A percentile compares a stretch with the other conserved stretches of the same genome.
These are phyloP conservation scores for Linderniella brevidens DNA, from an alignment of 257 asterid genomes.

Conservation along the genomic window DNA sequence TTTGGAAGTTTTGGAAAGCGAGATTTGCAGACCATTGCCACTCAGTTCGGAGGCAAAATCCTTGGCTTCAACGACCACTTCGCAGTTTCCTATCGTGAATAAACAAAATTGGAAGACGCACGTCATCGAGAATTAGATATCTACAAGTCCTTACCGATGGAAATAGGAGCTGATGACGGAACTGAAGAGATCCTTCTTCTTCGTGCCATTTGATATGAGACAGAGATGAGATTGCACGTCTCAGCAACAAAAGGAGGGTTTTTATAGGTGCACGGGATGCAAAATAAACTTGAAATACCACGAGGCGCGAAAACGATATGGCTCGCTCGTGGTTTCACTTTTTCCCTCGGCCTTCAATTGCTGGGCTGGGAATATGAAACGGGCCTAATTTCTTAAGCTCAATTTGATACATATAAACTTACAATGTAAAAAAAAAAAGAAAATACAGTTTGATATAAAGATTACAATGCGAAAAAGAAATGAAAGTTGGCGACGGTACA, in stretches of 20 bases:
- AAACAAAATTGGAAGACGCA: background rate
- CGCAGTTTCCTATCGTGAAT: constrained; percentile 50
- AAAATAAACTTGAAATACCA: no score
- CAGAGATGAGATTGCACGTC: background rate
- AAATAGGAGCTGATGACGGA: constrained; percentile 30
- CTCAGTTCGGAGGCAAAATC: constrained; percentile 28
- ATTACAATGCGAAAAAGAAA: no score
- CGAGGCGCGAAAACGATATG: no score
- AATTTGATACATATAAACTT: no score
- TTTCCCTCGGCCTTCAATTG: no score
- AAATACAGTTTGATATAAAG: no score
- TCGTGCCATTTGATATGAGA: constrained; percentile 28
- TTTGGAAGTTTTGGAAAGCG: constrained; percentile 33
- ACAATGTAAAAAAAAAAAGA: no score
- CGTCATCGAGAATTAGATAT: background rate
- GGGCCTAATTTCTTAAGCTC: no score
- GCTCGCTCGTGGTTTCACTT: no score
- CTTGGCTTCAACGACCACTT: constrained; percentile 43
- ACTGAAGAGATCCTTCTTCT: constrained; percentile 16
- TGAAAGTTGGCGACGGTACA: no score
- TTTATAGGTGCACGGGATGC: constrained; percentile 5
- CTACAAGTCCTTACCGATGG: constrained; percentile 28
- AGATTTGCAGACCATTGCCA: constrained; percentile 26
- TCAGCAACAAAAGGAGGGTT: background rate
- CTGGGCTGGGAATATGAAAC: no score